These are phyloP conservation scores for Fagopyrum esculentum DNA, from an alignment of 148 eudicot genomes.

Conservation along the genomic window DNA sequence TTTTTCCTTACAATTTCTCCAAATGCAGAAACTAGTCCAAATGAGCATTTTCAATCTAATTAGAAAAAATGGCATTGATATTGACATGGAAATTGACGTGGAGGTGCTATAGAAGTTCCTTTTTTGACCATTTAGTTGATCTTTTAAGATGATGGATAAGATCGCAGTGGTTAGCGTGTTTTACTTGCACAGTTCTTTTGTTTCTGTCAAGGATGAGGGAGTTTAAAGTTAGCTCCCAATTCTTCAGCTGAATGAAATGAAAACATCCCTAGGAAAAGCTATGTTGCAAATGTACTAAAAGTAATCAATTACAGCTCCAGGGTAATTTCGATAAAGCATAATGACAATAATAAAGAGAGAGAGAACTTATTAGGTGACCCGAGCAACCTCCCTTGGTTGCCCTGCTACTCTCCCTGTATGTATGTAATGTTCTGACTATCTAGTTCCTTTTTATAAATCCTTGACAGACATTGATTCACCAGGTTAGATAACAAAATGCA, in stretches of 20 bases:
- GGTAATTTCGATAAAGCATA: neutral
- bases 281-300: neutral
- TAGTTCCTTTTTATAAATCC: neutral
- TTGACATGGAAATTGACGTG: neutral
- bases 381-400: too few species aligned
- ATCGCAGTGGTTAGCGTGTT: neutral
- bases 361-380: neutral
- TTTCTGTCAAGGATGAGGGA: neutral
- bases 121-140: neutral
- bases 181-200: neutral
- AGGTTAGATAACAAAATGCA: neutral
- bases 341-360: neutral
- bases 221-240: neutral
- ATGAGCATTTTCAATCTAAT: neutral
- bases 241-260: neutral
- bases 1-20: neutral
- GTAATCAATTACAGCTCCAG: neutral
- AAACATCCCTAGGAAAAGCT: constrained; percentile 1
- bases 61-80: neutral
- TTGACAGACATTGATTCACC: neutral
- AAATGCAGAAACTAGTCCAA: neutral
- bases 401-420: neutral
- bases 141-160: neutral
- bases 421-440: neutral
- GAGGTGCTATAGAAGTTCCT: neutral